Evolutionary conservation across 352 stramenopile species (phyloP).

Genomic region (Phytophthora hybrid): DNA sequence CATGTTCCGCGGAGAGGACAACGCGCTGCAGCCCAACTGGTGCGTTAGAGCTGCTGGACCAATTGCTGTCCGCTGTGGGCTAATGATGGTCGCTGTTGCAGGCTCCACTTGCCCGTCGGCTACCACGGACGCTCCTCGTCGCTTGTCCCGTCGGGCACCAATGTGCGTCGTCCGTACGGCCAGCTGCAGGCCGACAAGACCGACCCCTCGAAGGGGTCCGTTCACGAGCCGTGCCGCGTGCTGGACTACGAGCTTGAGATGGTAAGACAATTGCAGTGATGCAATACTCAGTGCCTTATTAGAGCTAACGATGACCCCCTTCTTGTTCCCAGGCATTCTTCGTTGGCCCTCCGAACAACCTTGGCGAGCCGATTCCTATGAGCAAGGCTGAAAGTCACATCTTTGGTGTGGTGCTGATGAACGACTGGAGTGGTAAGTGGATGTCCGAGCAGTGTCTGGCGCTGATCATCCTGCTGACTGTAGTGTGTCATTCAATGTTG

Average conservation of each 20-base stretch:
- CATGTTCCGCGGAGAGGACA: constrained; percentile 95
- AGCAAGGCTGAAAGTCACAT: constrained; percentile 94
- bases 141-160: constrained; percentile 89
- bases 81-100: constrained; percentile 17
- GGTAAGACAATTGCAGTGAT: constrained; percentile 20
- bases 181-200: constrained; percentile 93
- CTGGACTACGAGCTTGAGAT: constrained; percentile 99
- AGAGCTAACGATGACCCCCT: not conserved
- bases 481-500: not conserved
- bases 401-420: constrained; percentile 98
- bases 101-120: constrained; percentile 96
- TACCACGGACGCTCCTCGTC: constrained; percentile 97
- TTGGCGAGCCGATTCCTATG: constrained; percentile 91
- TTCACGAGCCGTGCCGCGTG: constrained; percentile 89
- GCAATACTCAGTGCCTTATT: not conserved
- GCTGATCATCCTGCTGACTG: not conserved
- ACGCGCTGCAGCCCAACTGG: constrained; percentile 98
- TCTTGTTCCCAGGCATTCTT: constrained; percentile 87
- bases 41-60: constrained; percentile 12
- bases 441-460: not conserved
- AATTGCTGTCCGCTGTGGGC: no score
- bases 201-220: constrained; percentile 93
- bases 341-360: constrained; percentile 88
- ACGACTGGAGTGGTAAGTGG: constrained; percentile 96
- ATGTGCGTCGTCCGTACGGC: constrained; percentile 87